phyloP scores from a whole-genome alignment of 2,329 filamentous ascomycete genomes.

The Aureobasidium sp. region DNA sequence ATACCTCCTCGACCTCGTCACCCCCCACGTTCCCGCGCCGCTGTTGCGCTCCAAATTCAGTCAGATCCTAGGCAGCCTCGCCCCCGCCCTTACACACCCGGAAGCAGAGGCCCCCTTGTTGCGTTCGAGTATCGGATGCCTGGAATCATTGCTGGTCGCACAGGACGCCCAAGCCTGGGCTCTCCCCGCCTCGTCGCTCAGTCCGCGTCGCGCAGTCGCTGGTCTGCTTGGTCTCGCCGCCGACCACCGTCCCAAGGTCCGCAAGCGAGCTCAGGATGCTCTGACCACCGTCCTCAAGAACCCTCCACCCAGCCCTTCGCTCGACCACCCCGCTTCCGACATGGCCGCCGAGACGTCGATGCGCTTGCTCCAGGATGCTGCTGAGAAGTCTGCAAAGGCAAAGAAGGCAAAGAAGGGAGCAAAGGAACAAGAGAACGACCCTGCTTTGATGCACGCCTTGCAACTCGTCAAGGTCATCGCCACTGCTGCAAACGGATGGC shows the following conservation, averaged over 20 bases:
- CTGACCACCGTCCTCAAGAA: constrained; percentile 72
- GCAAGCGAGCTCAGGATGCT: constrained; percentile 87
- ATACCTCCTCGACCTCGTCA: constrained; percentile 90
- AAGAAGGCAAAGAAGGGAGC: constrained; percentile 48
- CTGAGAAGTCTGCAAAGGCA: constrained; percentile 63
- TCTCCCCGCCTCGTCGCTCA: constrained; percentile 69
- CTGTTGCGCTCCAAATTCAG: constrained; percentile 92
- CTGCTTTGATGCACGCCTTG: constrained; percentile 79
- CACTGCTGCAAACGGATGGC: constrained; percentile 83
- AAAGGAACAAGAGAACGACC: constrained; percentile 51
- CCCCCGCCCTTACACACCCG: constrained; percentile 68
- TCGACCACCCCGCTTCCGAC: constrained; percentile 90
- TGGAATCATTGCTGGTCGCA: constrained; percentile 82
- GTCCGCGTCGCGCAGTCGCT: constrained; percentile 77
- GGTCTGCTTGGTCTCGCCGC: constrained; percentile 77
- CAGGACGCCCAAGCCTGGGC: constrained; percentile 88
- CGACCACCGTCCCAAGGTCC: constrained; percentile 83
- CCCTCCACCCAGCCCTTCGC: constrained; percentile 79
- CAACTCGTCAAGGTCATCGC: constrained; percentile 89
- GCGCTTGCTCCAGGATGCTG: constrained; percentile 67
- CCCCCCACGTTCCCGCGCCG: constrained; percentile 71
- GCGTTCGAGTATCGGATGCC: constrained; percentile 79
- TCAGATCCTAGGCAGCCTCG: constrained; percentile 79
- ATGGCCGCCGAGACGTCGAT: constrained; percentile 92
- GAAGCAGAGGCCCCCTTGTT: constrained; percentile 83